Evolutionary conservation across 805 yeast genomes (phyloP).

Genomic region (Candida namnaoensis): DNA sequence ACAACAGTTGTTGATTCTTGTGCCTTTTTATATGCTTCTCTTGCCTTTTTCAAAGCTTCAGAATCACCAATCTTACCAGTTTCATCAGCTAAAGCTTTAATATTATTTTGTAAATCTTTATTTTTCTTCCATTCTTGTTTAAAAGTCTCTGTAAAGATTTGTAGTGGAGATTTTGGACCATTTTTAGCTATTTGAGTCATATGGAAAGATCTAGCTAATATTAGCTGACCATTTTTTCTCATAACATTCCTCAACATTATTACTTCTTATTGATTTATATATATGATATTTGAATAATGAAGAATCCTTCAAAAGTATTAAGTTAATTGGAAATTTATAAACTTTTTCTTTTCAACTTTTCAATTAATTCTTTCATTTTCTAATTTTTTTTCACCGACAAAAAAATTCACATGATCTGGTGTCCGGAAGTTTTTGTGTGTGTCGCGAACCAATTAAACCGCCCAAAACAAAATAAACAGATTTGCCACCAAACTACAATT

Average conservation of each 20-base stretch:
- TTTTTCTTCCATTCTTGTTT: conserved; percentile 86
- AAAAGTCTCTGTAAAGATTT: conserved; percentile 90
- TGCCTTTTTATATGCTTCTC: conserved; percentile 85
- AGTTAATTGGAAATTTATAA: no score
- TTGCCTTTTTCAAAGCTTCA: conserved; percentile 87
- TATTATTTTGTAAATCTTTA: conserved; percentile 81
- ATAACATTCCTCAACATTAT: conserved; percentile 1
- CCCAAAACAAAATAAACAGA: no score
- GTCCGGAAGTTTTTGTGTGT: no score
- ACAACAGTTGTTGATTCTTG: conserved; percentile 64
- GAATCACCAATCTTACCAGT: conserved; percentile 91
- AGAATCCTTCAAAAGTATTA: no score
- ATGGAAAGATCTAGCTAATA: conserved; percentile 15
- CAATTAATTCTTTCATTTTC: no score
- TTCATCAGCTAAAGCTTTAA: conserved; percentile 92
- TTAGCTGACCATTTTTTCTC: neutral
- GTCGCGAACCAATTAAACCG: no score
- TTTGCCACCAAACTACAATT: neutral
- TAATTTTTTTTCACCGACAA: no score
- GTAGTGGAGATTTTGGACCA: conserved; percentile 66
- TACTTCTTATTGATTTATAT: neutral
- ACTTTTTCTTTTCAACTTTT: no score
- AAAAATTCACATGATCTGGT: no score
- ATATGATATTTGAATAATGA: no score
- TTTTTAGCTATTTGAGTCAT: conserved; percentile 7